Evolutionary conservation across 768 basidiomycete species (phyloP).

Genomic region (Lyophyllum atratum): DNA sequence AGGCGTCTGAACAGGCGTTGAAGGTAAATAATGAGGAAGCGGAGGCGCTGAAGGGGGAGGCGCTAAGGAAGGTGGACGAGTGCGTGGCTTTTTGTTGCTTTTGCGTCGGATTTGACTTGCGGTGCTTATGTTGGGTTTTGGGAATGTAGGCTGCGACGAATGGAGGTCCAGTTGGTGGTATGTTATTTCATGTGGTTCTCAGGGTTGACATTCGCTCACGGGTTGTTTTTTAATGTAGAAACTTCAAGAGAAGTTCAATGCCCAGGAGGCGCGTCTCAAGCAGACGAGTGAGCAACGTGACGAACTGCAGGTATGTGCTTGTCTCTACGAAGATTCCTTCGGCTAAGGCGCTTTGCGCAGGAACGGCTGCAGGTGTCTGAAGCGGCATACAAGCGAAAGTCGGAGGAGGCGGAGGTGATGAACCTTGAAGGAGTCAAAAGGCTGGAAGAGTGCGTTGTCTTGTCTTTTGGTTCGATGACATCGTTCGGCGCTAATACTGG

Average conservation of each 20-base stretch:
- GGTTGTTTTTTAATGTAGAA: not conserved
- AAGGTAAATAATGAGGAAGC: not conserved
- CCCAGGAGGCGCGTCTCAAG: not conserved
- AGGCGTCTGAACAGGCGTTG: conserved; percentile 10
- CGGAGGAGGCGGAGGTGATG: not conserved
- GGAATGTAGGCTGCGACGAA: not conserved
- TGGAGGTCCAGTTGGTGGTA: conserved; percentile 11
- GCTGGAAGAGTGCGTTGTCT: not conserved
- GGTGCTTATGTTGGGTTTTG: not conserved
- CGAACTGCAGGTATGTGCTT: not conserved
- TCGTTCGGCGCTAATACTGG: not conserved
- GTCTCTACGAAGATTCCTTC: too few species aligned
- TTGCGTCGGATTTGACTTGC: not conserved
- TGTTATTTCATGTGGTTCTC: not conserved
- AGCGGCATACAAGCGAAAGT: not conserved
- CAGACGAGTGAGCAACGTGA: not conserved
- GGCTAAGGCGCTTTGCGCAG: too few species aligned
- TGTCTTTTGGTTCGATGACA: not conserved
- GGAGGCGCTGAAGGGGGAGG: not conserved
- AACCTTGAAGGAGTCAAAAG: not conserved
- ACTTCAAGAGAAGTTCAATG: not conserved
- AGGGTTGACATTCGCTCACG: too few species aligned
- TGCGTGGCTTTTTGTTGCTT: not conserved
- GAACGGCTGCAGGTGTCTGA: not conserved
- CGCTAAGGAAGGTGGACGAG: not conserved